phyloP scores from a whole-genome alignment of 192 early-diverging fungal genomes.

The Coemansia guatemalensis region DNA sequence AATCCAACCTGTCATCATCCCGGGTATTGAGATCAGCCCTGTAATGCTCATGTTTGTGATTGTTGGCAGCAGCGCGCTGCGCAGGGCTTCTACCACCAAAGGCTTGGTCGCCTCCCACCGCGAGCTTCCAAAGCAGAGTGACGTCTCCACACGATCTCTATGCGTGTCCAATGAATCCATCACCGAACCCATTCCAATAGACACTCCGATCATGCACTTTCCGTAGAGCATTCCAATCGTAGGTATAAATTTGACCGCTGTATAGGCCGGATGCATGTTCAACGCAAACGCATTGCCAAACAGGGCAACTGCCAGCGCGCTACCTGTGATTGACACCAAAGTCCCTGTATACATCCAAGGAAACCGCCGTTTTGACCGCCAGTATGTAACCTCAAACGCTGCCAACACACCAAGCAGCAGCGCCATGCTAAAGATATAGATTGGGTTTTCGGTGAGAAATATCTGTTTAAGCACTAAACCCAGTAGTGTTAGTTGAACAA shows the following conservation, averaged over 20 bases:
- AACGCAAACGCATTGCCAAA: constrained; percentile 60
- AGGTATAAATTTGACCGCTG: constrained; percentile 80
- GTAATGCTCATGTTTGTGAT: constrained; percentile 81
- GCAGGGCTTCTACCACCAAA: constrained; percentile 68
- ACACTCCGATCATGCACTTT: constrained; percentile 72
- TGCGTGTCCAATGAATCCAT: constrained; percentile 62
- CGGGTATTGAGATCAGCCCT: constrained; percentile 85
- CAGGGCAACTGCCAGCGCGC: constrained; percentile 20
- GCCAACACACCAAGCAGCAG: constrained; percentile 60
- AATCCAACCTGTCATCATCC: constrained; percentile 86
- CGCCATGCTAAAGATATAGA: constrained; percentile 62
- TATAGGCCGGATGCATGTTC: constrained; percentile 66
- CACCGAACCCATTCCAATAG: constrained; percentile 62
- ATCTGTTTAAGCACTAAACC: constrained; percentile 68
- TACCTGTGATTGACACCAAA: constrained; percentile 42
- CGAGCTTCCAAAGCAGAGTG: constrained; percentile 72
- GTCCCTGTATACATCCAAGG: constrained; percentile 68
- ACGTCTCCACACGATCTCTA: constrained; percentile 55
- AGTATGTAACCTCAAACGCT: constrained; percentile 67
- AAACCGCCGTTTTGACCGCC: constrained; percentile 68
- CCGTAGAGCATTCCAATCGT: constrained; percentile 88
- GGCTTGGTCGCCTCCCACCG: constrained; percentile 81
- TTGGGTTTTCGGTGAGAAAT: constrained; percentile 60
- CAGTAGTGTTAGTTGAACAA: constrained; percentile 77
- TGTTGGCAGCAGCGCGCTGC: constrained; percentile 74